A percentile compares a stretch with the other conserved stretches of the same genome.
phyloP scores from a whole-genome alignment of 345 rosid genomes.

The Populus euphratica region DNA sequence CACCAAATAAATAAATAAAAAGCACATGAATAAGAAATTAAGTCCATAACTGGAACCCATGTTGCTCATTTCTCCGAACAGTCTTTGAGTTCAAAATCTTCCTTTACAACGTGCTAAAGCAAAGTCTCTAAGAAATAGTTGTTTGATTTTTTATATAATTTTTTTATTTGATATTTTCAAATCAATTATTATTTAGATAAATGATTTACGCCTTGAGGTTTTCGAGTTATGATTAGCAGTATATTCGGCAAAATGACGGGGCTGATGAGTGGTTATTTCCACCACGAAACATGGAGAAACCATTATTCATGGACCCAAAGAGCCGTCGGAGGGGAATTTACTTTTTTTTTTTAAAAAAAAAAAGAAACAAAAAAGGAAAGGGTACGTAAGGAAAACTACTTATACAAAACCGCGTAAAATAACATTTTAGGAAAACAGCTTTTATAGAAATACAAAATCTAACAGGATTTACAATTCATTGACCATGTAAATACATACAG shows the following conservation, averaged over 20 bases:
- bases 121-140: no score
- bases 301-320: background rate
- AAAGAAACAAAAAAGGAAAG: background rate
- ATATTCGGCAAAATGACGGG: no score
- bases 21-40: no score
- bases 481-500: background rate
- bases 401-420: constrained; percentile 29
- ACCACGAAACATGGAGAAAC: background rate
- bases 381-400: constrained; percentile 6
- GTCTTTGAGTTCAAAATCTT: background rate
- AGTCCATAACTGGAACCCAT: no score
- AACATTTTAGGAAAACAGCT: background rate
- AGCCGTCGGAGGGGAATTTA: constrained; percentile 1
- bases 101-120: background rate
- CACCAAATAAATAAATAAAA: no score
- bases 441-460: background rate
- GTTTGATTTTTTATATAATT: no score
- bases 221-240: background rate
- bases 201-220: no score
- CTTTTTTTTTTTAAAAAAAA: background rate
- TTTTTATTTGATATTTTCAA: no score
- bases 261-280: background rate
- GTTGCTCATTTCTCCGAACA: no score
- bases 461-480: background rate
- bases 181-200: background rate